A percentile compares a stretch with the other conserved stretches of the same genome.
Evolutionary conservation across 2,329 filamentous ascomycete genomes (phyloP).

Genomic region (Monilinia laxa): DNA sequence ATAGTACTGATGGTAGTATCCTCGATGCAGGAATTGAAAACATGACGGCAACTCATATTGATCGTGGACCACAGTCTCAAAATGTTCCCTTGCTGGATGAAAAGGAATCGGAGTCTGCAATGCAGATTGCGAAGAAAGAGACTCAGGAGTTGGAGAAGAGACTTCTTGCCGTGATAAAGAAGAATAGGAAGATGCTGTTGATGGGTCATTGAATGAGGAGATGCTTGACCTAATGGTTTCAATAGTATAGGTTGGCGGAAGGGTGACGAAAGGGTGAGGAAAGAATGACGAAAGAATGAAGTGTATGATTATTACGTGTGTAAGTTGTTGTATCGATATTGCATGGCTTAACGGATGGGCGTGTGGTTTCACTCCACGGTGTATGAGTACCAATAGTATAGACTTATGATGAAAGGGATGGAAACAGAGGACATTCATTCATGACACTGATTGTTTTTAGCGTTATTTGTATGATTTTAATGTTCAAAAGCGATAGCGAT

Average conservation of each 20-base stretch:
- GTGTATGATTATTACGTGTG: slow-evolving; percentile 4
- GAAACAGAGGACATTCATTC: not conserved
- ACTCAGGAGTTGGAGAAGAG: slow-evolving; percentile 62
- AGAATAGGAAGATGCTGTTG: slow-evolving; percentile 56
- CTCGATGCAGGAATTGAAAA: slow-evolving; percentile 35
- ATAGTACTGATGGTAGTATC: slow-evolving; percentile 37
- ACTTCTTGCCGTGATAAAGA: slow-evolving; percentile 58
- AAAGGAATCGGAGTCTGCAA: slow-evolving; percentile 60
- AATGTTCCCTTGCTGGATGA: slow-evolving; percentile 55
- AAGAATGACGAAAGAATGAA: not conserved
- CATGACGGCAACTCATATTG: slow-evolving; percentile 39
- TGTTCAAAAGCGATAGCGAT: not conserved
- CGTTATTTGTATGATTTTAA: not conserved
- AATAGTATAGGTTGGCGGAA: not conserved
- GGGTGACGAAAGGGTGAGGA: not conserved
- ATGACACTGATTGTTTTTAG: not conserved
- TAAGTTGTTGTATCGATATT: slow-evolving; percentile 11
- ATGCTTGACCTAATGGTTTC: not conserved
- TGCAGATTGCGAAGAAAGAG: slow-evolving; percentile 54
- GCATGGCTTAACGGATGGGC: not conserved
- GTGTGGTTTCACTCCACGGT: not conserved
- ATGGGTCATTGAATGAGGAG: slow-evolving; percentile 36
- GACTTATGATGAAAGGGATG: not conserved
- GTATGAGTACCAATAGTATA: not conserved
- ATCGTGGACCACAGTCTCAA: slow-evolving; percentile 35